These are phyloP conservation scores for Flammula alnicola DNA, from an alignment of 1,284 basidiomycete genomes.

Conservation along the genomic window DNA sequence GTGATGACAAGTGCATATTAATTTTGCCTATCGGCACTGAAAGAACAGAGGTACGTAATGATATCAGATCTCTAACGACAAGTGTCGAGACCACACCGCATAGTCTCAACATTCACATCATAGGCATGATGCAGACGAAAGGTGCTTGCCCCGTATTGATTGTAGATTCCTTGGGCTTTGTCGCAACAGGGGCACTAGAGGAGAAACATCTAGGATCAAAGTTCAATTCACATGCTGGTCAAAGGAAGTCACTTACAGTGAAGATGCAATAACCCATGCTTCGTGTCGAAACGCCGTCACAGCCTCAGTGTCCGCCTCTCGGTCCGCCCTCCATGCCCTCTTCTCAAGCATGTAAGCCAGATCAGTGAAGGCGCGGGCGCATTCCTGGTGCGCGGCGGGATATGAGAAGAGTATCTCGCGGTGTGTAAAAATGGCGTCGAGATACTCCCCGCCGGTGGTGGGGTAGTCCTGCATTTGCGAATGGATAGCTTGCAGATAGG, in stretches of 20 bases:
- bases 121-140: too few species aligned
- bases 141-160: too few species aligned
- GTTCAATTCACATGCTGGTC: not conserved
- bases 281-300: slow-evolving; percentile 67
- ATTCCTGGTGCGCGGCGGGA: slow-evolving; percentile 62
- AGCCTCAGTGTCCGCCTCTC: slow-evolving; percentile 69
- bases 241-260: slow-evolving; percentile 31
- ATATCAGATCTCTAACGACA: too few species aligned
- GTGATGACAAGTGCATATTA: too few species aligned
- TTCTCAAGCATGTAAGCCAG: slow-evolving; percentile 64
- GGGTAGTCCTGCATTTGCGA: slow-evolving; percentile 53
- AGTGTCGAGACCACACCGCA: too few species aligned
- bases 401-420: slow-evolving; percentile 65
- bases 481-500: slow-evolving; percentile 65
- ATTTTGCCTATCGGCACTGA: too few species aligned
- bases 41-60: too few species aligned
- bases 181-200: slow-evolving; percentile 16
- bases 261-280: slow-evolving; percentile 58
- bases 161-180: slow-evolving; percentile 2
- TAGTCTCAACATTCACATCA: too few species aligned
- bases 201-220: not conserved
- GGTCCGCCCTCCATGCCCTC: slow-evolving; percentile 66
- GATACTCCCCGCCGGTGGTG: slow-evolving; percentile 72
- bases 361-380: slow-evolving; percentile 64
- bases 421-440: slow-evolving; percentile 76